Conservation (phyloP, 169 alveolate genomes). For the Plasmodium gaboni region DNA sequence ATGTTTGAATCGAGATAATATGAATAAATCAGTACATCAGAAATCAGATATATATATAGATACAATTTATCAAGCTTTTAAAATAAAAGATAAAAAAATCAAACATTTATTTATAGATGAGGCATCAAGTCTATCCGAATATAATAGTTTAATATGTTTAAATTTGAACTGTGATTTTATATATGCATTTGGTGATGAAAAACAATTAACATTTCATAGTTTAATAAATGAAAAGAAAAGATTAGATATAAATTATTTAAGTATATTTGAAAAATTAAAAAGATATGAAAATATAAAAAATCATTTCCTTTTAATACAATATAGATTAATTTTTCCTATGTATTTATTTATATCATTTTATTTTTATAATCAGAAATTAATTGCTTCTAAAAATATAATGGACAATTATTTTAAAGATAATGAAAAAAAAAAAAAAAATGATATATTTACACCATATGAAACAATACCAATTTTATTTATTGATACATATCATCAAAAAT, state of each 20-base stretch:
- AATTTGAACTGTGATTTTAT: constrained; percentile 44
- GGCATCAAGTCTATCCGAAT: constrained; percentile 69
- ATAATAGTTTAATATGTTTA: constrained; percentile 45
- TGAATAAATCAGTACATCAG: constrained; percentile 12
- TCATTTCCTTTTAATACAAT: constrained; percentile 40
- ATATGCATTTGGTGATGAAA: constrained; percentile 73
- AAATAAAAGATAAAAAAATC: constrained; percentile 56
- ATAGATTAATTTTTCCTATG: constrained; percentile 63
- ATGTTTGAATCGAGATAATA: constrained; percentile 36
- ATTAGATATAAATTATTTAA: constrained; percentile 60
- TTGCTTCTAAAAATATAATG: constrained; percentile 57
- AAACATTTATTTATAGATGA: constrained; percentile 74
- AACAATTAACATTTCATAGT: constrained; percentile 63
- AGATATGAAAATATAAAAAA: constrained; percentile 19
- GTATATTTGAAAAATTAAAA: constrained; percentile 60
- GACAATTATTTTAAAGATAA: constrained; percentile 12
- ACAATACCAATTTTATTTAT: constrained; percentile 46
- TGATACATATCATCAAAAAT: constrained; percentile 35
- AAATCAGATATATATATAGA: constrained; percentile 68
- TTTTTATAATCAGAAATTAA: constrained; percentile 63
- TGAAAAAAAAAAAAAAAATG: background rate
- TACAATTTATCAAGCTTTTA: constrained; percentile 71
- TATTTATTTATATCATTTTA: constrained; percentile 66
- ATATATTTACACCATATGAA: background rate
- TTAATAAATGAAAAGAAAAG: constrained; percentile 45